These are phyloP conservation scores for Onygenales sp. DNA, from an alignment of 2,329 filamentous ascomycete genomes.

Conservation along the genomic window DNA sequence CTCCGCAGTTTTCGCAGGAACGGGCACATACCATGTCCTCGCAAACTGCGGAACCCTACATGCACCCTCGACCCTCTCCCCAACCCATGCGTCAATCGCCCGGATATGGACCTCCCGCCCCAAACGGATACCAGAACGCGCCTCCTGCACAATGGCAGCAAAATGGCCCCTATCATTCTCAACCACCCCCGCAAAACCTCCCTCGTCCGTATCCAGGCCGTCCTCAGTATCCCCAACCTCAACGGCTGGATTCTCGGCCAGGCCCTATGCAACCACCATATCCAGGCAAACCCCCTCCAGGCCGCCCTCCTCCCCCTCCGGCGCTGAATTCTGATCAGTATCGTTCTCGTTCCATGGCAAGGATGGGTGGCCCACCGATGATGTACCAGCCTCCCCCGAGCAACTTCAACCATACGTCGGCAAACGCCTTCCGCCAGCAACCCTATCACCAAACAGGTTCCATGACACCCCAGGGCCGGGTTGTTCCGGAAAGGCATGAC, in stretches of 20 bases:
- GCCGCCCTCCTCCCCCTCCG: constrained; percentile 52
- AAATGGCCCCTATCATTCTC: constrained; percentile 28
- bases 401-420: constrained; percentile 57
- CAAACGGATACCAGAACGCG: constrained; percentile 31
- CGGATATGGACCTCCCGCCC: constrained; percentile 30
- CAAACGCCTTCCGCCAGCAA: constrained; percentile 68
- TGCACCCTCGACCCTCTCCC: constrained; percentile 23
- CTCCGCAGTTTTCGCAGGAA: constrained; percentile 52
- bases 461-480: constrained; percentile 82
- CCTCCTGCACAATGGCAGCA: constrained; percentile 21
- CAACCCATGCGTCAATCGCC: constrained; percentile 35
- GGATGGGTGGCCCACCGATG: constrained; percentile 61
- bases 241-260: constrained; percentile 56
- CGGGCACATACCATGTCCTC: constrained; percentile 73
- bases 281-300: constrained; percentile 46
- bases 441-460: constrained; percentile 56
- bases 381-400: constrained; percentile 53
- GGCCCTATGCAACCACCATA: constrained; percentile 42
- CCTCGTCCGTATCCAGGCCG: constrained; percentile 56
- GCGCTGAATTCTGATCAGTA: constrained; percentile 78
- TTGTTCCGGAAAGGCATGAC: constrained; percentile 84
- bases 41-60: constrained; percentile 34
- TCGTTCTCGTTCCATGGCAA: constrained; percentile 86
- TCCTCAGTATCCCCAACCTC: constrained; percentile 62
- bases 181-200: constrained; percentile 48